phyloP scores from a whole-genome alignment of 78 protist species.

The Dictyostelium capitatum region DNA sequence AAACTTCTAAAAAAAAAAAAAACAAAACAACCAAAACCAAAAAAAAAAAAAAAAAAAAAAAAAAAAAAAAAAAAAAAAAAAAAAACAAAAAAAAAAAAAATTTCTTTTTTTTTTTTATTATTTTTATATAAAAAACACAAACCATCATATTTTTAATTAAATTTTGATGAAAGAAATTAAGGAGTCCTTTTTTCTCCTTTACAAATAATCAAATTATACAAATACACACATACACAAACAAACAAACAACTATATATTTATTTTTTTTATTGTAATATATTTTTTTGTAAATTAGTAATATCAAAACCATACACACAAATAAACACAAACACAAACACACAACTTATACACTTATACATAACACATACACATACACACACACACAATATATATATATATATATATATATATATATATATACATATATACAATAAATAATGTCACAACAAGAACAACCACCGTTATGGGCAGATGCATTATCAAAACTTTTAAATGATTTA shows the following conservation, averaged over 20 bases:
- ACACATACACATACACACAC: not conserved
- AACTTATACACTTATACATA: not conserved
- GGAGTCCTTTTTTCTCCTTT: not conserved
- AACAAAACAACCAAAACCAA: not conserved
- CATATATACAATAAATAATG: not conserved
- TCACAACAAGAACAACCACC: constrained; percentile 29
- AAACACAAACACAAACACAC: not conserved
- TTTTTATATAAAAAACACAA: not conserved
- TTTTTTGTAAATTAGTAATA: no score
- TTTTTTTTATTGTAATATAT: not conserved
- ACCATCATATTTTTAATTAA: not conserved
- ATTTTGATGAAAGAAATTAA: not conserved
- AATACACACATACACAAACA: no score
- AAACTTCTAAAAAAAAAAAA: not conserved
- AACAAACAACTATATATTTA: not conserved
- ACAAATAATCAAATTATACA: no score
- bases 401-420: not conserved
- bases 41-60: not conserved
- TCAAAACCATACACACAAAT: not conserved
- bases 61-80: not conserved
- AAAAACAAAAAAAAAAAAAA: not conserved
- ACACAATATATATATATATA: constrained; percentile 2
- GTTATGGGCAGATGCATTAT: constrained; percentile 65
- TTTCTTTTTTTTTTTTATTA: not conserved
- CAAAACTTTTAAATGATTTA: constrained; percentile 44